phyloP scores from a whole-genome alignment of 257 asterid species.

The Plectranthus barbatus region DNA sequence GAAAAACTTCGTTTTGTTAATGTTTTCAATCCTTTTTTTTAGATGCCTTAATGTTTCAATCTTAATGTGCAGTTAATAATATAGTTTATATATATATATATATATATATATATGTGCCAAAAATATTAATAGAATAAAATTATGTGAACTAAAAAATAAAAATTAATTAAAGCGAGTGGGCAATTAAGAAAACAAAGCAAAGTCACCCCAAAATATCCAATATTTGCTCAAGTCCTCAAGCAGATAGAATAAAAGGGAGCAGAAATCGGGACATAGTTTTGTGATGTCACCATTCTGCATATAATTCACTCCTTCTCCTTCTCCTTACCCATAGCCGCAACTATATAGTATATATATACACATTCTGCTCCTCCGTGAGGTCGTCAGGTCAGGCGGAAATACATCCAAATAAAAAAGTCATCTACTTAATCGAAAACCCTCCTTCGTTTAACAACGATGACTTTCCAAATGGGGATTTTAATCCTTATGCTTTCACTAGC shows the following conservation, averaged over 20 bases:
- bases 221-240: neutral
- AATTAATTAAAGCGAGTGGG: too few relatives aligned
- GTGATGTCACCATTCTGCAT: neutral
- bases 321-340: neutral
- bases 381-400: neutral
- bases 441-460: conserved; percentile 23
- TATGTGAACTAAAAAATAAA: too few relatives aligned
- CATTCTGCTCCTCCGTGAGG: neutral
- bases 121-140: too few relatives aligned
- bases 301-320: neutral
- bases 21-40: too few relatives aligned
- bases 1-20: too few relatives aligned
- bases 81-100: too few relatives aligned
- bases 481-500: conserved; percentile 28
- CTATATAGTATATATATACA: too few relatives aligned
- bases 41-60: too few relatives aligned
- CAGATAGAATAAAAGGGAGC: neutral
- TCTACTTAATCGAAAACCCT: neutral
- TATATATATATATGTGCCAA: too few relatives aligned
- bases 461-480: conserved; percentile 20
- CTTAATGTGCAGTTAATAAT: too few relatives aligned
- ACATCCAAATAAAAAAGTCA: neutral
- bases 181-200: too few relatives aligned
- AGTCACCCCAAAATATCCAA: neutral
- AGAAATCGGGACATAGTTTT: neutral